phyloP scores from a whole-genome alignment of 805 yeast genomes.

The Brettanomyces sp. region DNA sequence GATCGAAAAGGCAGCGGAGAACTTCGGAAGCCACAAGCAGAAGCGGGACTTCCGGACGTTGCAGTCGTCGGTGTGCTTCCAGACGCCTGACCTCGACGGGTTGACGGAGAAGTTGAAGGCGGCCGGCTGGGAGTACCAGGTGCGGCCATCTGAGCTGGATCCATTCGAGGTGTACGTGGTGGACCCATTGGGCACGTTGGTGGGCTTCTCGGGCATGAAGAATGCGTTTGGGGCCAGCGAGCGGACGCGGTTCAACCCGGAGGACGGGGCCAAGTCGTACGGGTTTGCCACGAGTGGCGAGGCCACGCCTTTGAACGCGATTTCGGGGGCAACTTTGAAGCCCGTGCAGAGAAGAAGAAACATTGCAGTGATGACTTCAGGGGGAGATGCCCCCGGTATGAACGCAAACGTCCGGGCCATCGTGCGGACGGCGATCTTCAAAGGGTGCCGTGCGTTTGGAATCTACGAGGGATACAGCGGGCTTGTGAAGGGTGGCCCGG shows the following conservation, averaged over 20 bases:
- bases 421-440: slow-evolving; percentile 55
- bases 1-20: slow-evolving; percentile 19
- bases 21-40: slow-evolving; percentile 18
- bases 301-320: background rate
- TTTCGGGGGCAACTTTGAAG: background rate
- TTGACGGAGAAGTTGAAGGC: slow-evolving; percentile 27
- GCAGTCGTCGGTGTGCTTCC: slow-evolving; percentile 36
- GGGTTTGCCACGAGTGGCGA: background rate
- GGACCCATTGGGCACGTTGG: slow-evolving; percentile 76
- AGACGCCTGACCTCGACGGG: slow-evolving; percentile 31
- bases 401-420: slow-evolving; percentile 69
- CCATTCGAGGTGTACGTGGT: slow-evolving; percentile 70
- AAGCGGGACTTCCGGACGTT: slow-evolving; percentile 43
- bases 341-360: slow-evolving; percentile 24
- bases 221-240: slow-evolving; percentile 39
- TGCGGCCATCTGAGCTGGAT: slow-evolving; percentile 60
- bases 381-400: slow-evolving; percentile 82
- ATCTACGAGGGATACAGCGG: slow-evolving; percentile 72
- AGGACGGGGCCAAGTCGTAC: background rate
- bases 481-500: slow-evolving; percentile 52
- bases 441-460: slow-evolving; percentile 58
- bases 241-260: slow-evolving; percentile 5
- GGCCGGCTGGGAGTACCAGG: slow-evolving; percentile 34
- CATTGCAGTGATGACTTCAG: slow-evolving; percentile 73
- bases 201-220: slow-evolving; percentile 64